Evolutionary conservation across 495 filamentous ascomycete species (phyloP).

Genomic region (Tricharina praecox): DNA sequence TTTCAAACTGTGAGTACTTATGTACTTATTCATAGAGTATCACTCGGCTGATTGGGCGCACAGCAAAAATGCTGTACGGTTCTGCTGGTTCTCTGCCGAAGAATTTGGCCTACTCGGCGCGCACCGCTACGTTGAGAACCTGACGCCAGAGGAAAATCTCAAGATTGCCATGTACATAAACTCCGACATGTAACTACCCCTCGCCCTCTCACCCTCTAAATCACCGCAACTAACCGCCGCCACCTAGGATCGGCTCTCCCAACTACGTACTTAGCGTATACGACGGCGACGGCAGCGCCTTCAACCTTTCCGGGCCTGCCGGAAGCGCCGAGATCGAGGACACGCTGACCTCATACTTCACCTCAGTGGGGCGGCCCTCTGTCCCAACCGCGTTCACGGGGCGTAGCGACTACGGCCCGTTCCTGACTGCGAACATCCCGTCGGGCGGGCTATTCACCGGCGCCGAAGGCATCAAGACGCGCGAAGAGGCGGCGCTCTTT

Average conservation of each 20-base stretch:
- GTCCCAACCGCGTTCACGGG: constrained; percentile 24
- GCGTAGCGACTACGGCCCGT: constrained; percentile 40
- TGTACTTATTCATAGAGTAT: not conserved
- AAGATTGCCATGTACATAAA: constrained; percentile 44
- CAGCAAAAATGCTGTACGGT: constrained; percentile 38
- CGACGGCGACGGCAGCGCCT: constrained; percentile 25
- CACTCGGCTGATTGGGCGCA: not conserved
- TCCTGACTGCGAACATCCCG: constrained; percentile 37
- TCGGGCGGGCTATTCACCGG: constrained; percentile 46
- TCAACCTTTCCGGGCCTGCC: constrained; percentile 4
- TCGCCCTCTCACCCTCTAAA: constrained; percentile 32
- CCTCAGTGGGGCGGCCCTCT: constrained; percentile 5
- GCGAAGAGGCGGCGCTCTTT: constrained; percentile 35
- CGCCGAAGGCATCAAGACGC: constrained; percentile 40
- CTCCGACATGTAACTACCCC: constrained; percentile 39
- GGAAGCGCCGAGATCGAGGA: constrained; percentile 9
- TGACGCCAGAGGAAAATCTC: constrained; percentile 34
- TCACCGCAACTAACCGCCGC: not conserved
- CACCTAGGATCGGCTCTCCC: constrained; percentile 6
- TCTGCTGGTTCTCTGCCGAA: constrained; percentile 42
- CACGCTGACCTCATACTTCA: constrained; percentile 11
- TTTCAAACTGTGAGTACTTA: constrained; percentile 28
- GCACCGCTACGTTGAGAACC: constrained; percentile 36
- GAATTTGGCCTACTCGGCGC: constrained; percentile 40
- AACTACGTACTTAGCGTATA: constrained; percentile 39